These are phyloP conservation scores for Heimioporus sp. DNA, from an alignment of 768 basidiomycete genomes.

Conservation along the genomic window DNA sequence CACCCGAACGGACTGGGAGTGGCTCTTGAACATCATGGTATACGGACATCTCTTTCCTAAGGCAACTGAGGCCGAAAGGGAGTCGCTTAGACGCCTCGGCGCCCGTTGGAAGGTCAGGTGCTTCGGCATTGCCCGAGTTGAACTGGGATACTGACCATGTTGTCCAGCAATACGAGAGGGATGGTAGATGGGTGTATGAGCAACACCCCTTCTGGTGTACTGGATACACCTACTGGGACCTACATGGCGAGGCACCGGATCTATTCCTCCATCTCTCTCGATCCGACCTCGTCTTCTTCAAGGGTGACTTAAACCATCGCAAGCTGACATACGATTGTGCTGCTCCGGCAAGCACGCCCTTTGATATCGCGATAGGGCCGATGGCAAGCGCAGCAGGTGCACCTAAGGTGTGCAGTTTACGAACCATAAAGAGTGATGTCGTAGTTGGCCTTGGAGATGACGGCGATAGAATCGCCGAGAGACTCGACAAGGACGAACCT, in stretches of 20 bases:
- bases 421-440: conserved; percentile 95
- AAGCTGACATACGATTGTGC: conserved; percentile 88
- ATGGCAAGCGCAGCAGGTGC: conserved; percentile 89
- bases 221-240: conserved; percentile 93
- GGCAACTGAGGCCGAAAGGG: conserved; percentile 73
- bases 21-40: conserved; percentile 85
- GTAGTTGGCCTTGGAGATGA: conserved; percentile 80
- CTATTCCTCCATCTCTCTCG: conserved; percentile 89
- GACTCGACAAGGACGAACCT: conserved; percentile 79
- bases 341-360: conserved; percentile 82
- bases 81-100: conserved; percentile 77
- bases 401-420: conserved; percentile 79
- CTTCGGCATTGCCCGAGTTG: not conserved
- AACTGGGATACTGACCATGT: conserved; percentile 2
- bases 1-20: conserved; percentile 92
- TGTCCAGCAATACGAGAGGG: conserved; percentile 79
- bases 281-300: conserved; percentile 91
- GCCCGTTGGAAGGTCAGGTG: conserved; percentile 79
- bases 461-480: conserved; percentile 70
- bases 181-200: conserved; percentile 93
- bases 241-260: conserved; percentile 82
- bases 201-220: conserved; percentile 95
- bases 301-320: conserved; percentile 92
- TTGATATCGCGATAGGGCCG: conserved; percentile 87
- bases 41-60: conserved; percentile 91